phyloP scores from a whole-genome alignment of 2,329 filamentous ascomycete species.

The Ascomycota sp. region DNA sequence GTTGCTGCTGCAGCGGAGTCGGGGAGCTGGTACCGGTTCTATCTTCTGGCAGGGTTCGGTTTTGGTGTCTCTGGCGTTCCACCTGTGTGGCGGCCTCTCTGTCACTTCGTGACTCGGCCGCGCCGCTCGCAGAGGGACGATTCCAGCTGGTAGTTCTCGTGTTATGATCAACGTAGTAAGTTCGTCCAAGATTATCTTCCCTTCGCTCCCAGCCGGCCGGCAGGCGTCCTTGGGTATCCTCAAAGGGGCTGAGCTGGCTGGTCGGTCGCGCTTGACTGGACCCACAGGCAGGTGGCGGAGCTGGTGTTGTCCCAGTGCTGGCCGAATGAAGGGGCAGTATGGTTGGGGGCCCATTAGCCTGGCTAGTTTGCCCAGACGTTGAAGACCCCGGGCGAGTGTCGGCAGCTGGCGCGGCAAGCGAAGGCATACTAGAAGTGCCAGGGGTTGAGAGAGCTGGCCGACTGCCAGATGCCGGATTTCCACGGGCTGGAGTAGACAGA shows the following conservation, averaged over 20 bases:
- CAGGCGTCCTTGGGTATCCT: conserved; percentile 81
- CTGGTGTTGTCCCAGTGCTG: conserved; percentile 19
- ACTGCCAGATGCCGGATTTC: conserved; percentile 19
- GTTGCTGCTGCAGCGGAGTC: conserved; percentile 37
- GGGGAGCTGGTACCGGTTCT: conserved; percentile 84
- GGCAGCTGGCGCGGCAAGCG: conserved; percentile 18
- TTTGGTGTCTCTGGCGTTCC: conserved; percentile 82
- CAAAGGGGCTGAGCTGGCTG: conserved; percentile 60
- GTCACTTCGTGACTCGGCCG: conserved; percentile 46
- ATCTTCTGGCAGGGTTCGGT: conserved; percentile 85
- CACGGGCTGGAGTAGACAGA: conserved; percentile 44
- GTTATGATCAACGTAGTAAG: conserved; percentile 97
- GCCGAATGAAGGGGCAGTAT: conserved; percentile 23
- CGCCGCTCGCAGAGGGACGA: conserved; percentile 58
- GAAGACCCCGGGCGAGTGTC: conserved; percentile 30
- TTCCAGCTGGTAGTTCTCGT: conserved; percentile 94
- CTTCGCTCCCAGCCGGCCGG: conserved; percentile 89
- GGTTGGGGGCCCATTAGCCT: conserved; percentile 16
- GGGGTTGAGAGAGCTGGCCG: conserved; percentile 22
- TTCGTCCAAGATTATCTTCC: conserved; percentile 82
- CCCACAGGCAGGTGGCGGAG: conserved; percentile 9
- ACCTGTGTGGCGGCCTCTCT: conserved; percentile 81
- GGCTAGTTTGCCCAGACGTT: conserved; percentile 26
- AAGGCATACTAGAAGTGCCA: conserved; percentile 21
- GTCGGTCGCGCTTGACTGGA: conserved; percentile 11